phyloP scores from a whole-genome alignment of 805 yeast genomes.

The Lipomyces sp. region DNA sequence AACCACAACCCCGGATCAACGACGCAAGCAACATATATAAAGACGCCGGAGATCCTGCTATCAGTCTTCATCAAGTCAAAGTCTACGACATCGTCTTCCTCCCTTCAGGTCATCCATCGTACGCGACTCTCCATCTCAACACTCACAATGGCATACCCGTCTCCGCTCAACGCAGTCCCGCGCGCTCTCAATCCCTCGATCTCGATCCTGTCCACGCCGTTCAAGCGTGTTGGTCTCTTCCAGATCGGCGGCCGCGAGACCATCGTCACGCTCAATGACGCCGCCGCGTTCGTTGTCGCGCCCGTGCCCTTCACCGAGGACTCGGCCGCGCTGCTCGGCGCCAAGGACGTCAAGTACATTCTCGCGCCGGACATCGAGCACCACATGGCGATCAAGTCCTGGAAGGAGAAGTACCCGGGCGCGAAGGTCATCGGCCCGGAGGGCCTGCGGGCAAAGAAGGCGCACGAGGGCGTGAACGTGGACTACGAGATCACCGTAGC shows the following conservation, averaged over 20 bases:
- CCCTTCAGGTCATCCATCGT: too few species aligned
- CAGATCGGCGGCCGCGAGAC: constrained; percentile 29
- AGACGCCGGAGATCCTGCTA: too few species aligned
- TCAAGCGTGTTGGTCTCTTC: constrained; percentile 25
- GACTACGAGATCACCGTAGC: constrained; percentile 17
- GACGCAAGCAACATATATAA: too few species aligned
- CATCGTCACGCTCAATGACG: constrained; percentile 12
- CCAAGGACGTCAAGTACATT: constrained; percentile 36
- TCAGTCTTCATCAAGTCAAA: too few species aligned
- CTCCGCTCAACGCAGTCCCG: constrained; percentile 28
- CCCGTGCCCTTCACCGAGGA: constrained; percentile 27
- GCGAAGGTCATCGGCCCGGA: constrained; percentile 56
- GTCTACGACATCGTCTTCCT: too few species aligned
- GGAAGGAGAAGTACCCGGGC: constrained; percentile 50
- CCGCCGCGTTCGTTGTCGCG: constrained; percentile 18
- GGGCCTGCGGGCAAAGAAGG: constrained; percentile 29
- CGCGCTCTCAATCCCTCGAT: constrained; percentile 20
- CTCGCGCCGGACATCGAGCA: constrained; percentile 66
- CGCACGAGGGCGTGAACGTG: constrained; percentile 18
- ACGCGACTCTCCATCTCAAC: too few species aligned
- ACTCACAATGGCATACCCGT: constrained; percentile 24
- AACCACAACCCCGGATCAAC: too few species aligned
- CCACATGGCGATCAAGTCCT: constrained; percentile 57
- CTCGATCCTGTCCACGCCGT: constrained; percentile 27
- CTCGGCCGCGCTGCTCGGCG: constrained; percentile 16